These are phyloP conservation scores for Tuber magnatum DNA, from an alignment of 495 filamentous ascomycete species.

Conservation along the genomic window DNA sequence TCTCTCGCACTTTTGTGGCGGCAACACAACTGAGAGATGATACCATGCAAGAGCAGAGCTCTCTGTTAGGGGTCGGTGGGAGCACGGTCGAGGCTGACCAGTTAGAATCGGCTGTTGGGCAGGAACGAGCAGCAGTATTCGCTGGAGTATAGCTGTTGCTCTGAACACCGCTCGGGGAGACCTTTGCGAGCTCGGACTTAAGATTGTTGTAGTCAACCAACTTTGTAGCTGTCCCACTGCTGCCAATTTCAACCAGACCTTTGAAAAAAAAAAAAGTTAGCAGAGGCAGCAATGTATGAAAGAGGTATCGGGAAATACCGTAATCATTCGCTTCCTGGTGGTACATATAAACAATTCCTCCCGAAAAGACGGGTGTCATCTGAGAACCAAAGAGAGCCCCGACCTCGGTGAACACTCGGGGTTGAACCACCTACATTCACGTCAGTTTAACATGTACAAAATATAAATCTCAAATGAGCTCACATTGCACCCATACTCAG, in stretches of 20 bases:
- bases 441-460: slow-evolving; percentile 14
- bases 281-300: background rate
- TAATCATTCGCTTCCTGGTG: slow-evolving; percentile 87
- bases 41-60: slow-evolving; percentile 77
- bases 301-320: slow-evolving; percentile 46
- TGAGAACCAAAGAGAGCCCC: slow-evolving; percentile 65
- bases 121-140: slow-evolving; percentile 64
- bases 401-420: slow-evolving; percentile 82
- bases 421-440: slow-evolving; percentile 48
- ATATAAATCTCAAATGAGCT: background rate
- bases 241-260: slow-evolving; percentile 41
- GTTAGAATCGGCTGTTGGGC: slow-evolving; percentile 56
- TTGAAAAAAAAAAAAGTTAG: slow-evolving; percentile 2
- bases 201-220: slow-evolving; percentile 72
- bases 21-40: slow-evolving; percentile 63
- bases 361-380: slow-evolving; percentile 82
- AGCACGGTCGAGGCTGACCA: slow-evolving; percentile 68
- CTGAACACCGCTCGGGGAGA: slow-evolving; percentile 58
- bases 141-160: slow-evolving; percentile 65
- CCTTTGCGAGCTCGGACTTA: slow-evolving; percentile 60
- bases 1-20: slow-evolving; percentile 44
- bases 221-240: slow-evolving; percentile 39
- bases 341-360: slow-evolving; percentile 97
- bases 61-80: slow-evolving; percentile 68
- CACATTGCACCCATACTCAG: slow-evolving; percentile 92